These are phyloP conservation scores for Salicornia ramosissima DNA, from an alignment of 148 eudicot species.

Conservation along the genomic window DNA sequence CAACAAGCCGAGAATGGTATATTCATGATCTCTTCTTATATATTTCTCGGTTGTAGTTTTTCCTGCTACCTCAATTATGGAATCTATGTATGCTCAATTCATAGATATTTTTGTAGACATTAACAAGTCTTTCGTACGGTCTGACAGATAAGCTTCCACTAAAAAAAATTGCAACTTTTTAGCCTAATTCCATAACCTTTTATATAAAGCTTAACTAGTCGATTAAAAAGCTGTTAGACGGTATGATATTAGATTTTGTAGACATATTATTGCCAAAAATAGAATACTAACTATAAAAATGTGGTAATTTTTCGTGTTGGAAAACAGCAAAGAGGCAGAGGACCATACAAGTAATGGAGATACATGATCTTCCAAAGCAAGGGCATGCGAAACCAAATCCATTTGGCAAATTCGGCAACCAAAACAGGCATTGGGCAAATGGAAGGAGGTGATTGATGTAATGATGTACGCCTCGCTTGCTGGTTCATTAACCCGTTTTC, in stretches of 20 bases:
- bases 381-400: slow-evolving; percentile 41
- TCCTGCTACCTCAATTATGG: background rate
- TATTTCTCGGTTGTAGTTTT: background rate
- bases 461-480: background rate
- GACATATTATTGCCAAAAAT: background rate
- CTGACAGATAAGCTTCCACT: too few relatives aligned
- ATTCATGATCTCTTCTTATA: slow-evolving; percentile 9
- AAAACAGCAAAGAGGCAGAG: slow-evolving; percentile 81
- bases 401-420: slow-evolving; percentile 53
- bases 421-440: slow-evolving; percentile 54
- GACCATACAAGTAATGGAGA: slow-evolving; percentile 84
- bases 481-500: background rate
- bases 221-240: too few relatives aligned
- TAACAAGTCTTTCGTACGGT: too few relatives aligned
- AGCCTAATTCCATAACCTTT: too few relatives aligned
- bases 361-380: slow-evolving; percentile 79
- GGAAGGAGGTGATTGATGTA: slow-evolving; percentile 59
- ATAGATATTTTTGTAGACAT: background rate
- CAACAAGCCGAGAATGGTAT: slow-evolving; percentile 81
- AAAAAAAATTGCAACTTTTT: too few relatives aligned
- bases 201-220: too few relatives aligned
- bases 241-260: too few relatives aligned
- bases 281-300: background rate
- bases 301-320: slow-evolving; percentile 1
- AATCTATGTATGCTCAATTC: too few relatives aligned